phyloP scores from a whole-genome alignment of 2,329 filamentous ascomycete genomes.

The Zymoseptoria pseudotritici region DNA sequence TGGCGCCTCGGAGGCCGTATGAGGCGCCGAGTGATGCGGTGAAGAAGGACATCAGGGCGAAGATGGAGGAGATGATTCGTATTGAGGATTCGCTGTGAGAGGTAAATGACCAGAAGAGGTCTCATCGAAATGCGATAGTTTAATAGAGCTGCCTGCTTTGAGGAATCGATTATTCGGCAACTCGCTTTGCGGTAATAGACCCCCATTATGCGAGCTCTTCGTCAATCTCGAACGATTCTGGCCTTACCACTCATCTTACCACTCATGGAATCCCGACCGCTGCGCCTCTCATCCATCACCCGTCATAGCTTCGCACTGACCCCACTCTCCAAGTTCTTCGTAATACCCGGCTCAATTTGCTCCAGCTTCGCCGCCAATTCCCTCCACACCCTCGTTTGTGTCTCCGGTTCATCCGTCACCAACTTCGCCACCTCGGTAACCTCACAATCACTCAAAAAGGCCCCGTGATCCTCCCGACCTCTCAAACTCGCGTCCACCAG shows the following conservation, averaged over 20 bases:
- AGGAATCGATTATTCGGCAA: not conserved
- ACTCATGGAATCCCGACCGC: no score
- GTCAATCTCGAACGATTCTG: no score
- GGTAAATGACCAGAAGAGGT: not conserved
- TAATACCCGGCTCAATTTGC: constrained; percentile 29
- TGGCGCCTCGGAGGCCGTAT: constrained; percentile 58
- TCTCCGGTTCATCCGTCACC: constrained; percentile 31
- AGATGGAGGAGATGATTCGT: constrained; percentile 35
- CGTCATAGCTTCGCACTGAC: not conserved
- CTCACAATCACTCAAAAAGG: constrained; percentile 33
- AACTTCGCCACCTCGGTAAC: constrained; percentile 25
- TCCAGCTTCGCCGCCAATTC: constrained; percentile 36
- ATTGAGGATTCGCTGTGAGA: constrained; percentile 32
- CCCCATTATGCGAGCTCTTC: no score
- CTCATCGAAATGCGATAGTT: not conserved
- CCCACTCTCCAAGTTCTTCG: constrained; percentile 4
- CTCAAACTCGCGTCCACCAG: constrained; percentile 25
- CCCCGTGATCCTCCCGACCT: constrained; percentile 19
- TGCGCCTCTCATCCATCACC: no score
- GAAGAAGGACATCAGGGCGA: constrained; percentile 37
- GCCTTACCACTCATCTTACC: no score
- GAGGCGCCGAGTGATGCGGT: constrained; percentile 37
- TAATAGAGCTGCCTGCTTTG: not conserved
- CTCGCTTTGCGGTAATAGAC: not conserved
- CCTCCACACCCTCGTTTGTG: constrained; percentile 34